Evolutionary conservation across 129 eudicot genomes (phyloP), one percentile per base, ranked within the genome.

Genomic region (Flaveria brownii): DNA sequence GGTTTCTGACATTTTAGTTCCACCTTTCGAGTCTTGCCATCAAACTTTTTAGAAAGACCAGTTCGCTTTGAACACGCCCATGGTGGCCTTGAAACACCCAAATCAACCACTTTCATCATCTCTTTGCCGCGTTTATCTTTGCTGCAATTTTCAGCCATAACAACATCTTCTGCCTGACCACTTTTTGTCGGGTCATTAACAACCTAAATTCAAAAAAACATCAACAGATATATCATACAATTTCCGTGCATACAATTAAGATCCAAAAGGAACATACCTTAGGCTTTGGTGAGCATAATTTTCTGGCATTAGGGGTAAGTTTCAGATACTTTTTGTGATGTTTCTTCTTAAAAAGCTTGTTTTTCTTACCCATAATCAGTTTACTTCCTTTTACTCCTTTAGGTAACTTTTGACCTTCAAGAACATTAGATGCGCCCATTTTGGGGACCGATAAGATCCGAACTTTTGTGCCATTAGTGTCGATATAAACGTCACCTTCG

Each of bases 401-500:
- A 13, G 68, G 52, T 54, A 77, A 67, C 83, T 78, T 90, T 68
- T 49, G 73, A 59, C 66, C 60, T 51, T 41, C 51, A 50, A 41
- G 16, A 63, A 77, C 83, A 70, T 72, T 83, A 28, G 36, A 67
- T 0, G 55, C 36, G 49, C 75, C 41, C 2, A 49, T 64, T 71
- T 74, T 87, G 12, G 85, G 75, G 4, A 26, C 71, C 2, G 98
- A 93, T 60, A 93, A 75, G 64, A 91, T 88, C 25, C 97, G 88
- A 87, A 93, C 85, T 80, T 93, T 91, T 7, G 84, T 93, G 66
- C 98, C 98, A 80, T 78, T 68, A n/a, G 90, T 80, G 68, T 93
- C 98, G 25, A 93, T 75, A 79, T 90, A 93, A 13, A 90, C 97
- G 46, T 87, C 90, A 64, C 91, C 91, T 82, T 90, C 93, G 46